These are phyloP conservation scores for Hypomontagnella monticulosa DNA, from an alignment of 495 filamentous ascomycete species.

Conservation along the genomic window DNA sequence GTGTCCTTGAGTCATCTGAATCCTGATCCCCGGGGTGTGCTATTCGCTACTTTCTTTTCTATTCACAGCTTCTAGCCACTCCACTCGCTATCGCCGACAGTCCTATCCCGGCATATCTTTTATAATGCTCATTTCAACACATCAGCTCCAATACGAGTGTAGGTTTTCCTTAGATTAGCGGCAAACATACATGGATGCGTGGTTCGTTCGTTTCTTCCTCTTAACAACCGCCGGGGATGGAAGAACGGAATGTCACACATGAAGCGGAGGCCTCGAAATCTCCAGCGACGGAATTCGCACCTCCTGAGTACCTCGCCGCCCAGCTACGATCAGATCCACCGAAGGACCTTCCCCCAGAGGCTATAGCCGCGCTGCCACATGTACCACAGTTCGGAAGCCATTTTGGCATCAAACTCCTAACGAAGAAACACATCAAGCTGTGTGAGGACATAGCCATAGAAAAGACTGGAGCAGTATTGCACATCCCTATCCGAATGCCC, in stretches of 20 bases:
- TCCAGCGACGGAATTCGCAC: neutral
- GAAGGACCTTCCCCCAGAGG: neutral
- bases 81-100: neutral
- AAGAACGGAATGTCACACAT: neutral
- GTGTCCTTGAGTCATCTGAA: neutral
- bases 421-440: neutral
- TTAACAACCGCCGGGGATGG: neutral
- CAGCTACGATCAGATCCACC: conserved; percentile 7
- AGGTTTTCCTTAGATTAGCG: neutral
- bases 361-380: neutral
- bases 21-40: neutral
- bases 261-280: neutral
- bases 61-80: neutral
- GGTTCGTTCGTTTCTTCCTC: neutral
- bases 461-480: neutral
- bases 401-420: conserved; percentile 1
- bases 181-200: neutral
- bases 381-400: conserved; percentile 8
- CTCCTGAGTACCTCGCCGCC: conserved; percentile 6
- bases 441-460: neutral
- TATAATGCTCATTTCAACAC: neutral
- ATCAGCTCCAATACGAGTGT: neutral
- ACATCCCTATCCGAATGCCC: conserved; percentile 1
- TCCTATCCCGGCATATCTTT: neutral
- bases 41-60: neutral